Percentiles rank a stretch among this genome's conserved stretches.
Conservation (phyloP, 1,284 basidiomycete genomes). For the Moesziomyces sp. region DNA sequence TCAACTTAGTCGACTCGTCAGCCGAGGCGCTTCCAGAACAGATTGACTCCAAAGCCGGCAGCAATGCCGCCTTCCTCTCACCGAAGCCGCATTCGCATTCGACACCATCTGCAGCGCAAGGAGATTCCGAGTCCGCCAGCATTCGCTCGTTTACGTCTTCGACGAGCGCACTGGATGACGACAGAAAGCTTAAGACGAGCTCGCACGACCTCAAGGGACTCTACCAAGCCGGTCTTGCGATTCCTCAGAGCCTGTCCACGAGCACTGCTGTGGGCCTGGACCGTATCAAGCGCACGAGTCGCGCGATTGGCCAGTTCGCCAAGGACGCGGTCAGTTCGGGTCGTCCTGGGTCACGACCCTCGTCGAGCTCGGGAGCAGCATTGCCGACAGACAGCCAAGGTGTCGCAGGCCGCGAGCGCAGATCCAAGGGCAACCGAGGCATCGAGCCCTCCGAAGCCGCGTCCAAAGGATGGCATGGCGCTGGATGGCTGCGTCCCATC, state of each 20-base stretch:
- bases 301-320: slow-evolving; percentile 33
- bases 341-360: slow-evolving; percentile 14
- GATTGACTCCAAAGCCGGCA: background rate
- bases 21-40: background rate
- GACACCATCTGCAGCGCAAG: background rate
- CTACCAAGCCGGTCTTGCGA: slow-evolving; percentile 32
- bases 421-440: slow-evolving; percentile 34
- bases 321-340: slow-evolving; percentile 21
- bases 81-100: background rate
- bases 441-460: slow-evolving; percentile 45
- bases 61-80: slow-evolving; percentile 4
- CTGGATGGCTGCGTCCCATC: slow-evolving; percentile 42
- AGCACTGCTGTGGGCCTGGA: slow-evolving; percentile 40
- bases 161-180: background rate
- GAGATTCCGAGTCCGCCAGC: slow-evolving; percentile 15
- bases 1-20: slow-evolving; percentile 2
- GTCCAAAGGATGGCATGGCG: slow-evolving; percentile 46
- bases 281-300: slow-evolving; percentile 30
- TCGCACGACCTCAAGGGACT: slow-evolving; percentile 34
- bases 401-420: slow-evolving; percentile 14
- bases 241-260: slow-evolving; percentile 34
- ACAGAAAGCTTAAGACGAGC: slow-evolving; percentile 16
- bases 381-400: slow-evolving; percentile 14
- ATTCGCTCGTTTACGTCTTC: slow-evolving; percentile 14
- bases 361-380: slow-evolving; percentile 7